Conservation (phyloP, 1,284 basidiomycete species). For the Trametes hirsuta region DNA sequence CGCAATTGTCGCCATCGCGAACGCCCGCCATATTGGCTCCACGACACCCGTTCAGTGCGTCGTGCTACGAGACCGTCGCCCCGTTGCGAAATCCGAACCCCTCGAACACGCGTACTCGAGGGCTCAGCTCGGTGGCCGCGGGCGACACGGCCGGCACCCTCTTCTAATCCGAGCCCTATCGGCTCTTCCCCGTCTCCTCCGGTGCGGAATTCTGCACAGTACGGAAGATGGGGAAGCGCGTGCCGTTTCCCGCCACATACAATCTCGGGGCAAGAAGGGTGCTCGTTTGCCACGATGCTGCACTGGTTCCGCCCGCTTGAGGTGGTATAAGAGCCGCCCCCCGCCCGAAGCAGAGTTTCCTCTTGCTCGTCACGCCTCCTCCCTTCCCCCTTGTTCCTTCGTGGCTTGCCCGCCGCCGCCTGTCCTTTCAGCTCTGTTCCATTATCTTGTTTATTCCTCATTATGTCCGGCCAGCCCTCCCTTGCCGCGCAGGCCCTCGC, state of each 20-base stretch:
- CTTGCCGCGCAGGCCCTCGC: neutral
- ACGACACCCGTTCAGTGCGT: neutral
- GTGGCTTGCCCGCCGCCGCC: conserved; percentile 2
- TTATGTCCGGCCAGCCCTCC: neutral
- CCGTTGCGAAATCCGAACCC: neutral
- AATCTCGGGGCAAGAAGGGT: conserved; percentile 1
- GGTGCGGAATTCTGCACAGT: conserved; percentile 5
- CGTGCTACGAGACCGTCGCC: neutral
- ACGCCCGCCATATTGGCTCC: neutral
- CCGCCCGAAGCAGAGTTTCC: neutral
- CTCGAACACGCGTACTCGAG: neutral
- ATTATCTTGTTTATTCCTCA: neutral
- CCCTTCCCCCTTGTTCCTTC: neutral
- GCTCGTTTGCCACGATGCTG: conserved; percentile 3
- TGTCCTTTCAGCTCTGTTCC: neutral
- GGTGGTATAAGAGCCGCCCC: conserved; percentile 9
- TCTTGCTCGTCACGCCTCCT: conserved; percentile 3
- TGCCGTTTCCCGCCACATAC: conserved; percentile 6
- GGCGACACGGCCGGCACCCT: neutral
- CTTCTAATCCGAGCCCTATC: too few relatives aligned
- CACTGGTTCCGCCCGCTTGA: conserved; percentile 1
- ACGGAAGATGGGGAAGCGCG: conserved; percentile 5
- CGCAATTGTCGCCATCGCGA: conserved; percentile 5
- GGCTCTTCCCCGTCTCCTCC: conserved; percentile 1
- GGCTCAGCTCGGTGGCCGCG: neutral